phyloP scores from a whole-genome alignment of 768 basidiomycete species.

The Sporobolomyces pararoseus region DNA sequence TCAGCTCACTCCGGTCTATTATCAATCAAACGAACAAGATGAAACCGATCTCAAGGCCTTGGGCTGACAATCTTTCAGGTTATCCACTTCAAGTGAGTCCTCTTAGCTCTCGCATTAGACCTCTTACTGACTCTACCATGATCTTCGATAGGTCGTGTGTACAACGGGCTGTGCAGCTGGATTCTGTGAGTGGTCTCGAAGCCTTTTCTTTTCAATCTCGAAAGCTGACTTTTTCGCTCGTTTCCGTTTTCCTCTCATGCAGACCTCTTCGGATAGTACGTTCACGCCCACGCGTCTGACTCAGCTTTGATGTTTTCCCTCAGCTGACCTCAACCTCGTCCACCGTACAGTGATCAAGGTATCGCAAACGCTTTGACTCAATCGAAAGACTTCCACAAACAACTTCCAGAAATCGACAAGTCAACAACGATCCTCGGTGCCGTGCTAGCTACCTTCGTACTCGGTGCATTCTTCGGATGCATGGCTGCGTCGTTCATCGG shows the following conservation, averaged over 20 bases:
- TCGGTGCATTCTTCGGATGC: slow-evolving; percentile 36
- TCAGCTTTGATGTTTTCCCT: neutral
- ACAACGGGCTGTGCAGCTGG: slow-evolving; percentile 19
- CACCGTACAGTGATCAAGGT: slow-evolving; percentile 18
- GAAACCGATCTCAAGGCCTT: neutral
- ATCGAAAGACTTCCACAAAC: slow-evolving; percentile 16
- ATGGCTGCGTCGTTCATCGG: slow-evolving; percentile 32
- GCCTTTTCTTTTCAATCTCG: neutral
- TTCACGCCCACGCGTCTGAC: neutral
- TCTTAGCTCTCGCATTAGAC: neutral
- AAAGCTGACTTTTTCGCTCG: neutral
- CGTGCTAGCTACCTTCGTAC: slow-evolving; percentile 33
- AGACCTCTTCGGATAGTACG: slow-evolving; percentile 24
- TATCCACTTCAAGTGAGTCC: slow-evolving; percentile 18
- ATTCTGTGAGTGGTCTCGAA: slow-evolving; percentile 25
- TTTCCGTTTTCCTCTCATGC: neutral
- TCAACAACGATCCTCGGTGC: slow-evolving; percentile 19
- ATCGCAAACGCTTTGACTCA: slow-evolving; percentile 36
- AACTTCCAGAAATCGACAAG: neutral
- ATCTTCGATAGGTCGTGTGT: neutral
- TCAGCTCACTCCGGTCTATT: neutral
- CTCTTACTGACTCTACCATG: neutral
- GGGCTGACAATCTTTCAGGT: neutral
- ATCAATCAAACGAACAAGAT: neutral
- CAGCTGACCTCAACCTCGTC: neutral